Conservation (phyloP, 495 filamentous ascomycete genomes). For the Cercophora scortea region DNA sequence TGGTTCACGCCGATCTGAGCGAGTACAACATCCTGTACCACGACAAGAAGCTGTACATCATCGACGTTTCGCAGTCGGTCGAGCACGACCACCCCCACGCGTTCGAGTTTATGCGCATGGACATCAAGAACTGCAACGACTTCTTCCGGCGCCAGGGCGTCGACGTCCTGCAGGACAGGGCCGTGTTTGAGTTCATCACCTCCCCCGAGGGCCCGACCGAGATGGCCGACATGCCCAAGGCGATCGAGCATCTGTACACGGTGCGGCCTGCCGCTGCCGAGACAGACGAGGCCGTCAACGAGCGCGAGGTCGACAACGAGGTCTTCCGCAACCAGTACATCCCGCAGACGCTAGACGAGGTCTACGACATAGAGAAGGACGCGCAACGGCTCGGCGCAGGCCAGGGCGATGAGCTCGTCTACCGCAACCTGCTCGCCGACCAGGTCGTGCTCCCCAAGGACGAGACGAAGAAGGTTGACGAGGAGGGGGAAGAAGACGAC, state of each 20-base stretch:
- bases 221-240: slow-evolving; percentile 35
- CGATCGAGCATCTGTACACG: slow-evolving; percentile 41
- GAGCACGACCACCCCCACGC: slow-evolving; percentile 92
- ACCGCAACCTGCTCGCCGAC: slow-evolving; percentile 69
- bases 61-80: slow-evolving; percentile 94
- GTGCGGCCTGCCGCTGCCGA: slow-evolving; percentile 21
- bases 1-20: slow-evolving; percentile 93
- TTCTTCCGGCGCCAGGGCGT: slow-evolving; percentile 86
- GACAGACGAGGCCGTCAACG: slow-evolving; percentile 37
- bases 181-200: slow-evolving; percentile 74
- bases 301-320: slow-evolving; percentile 68
- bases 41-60: slow-evolving; percentile 75
- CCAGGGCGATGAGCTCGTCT: slow-evolving; percentile 65
- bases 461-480: slow-evolving; percentile 21
- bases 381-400: slow-evolving; percentile 67
- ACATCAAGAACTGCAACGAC: slow-evolving; percentile 90
- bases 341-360: slow-evolving; percentile 85
- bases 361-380: slow-evolving; percentile 92
- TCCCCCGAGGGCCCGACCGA: slow-evolving; percentile 41
- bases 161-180: slow-evolving; percentile 63
- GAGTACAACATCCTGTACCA: slow-evolving; percentile 97
- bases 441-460: slow-evolving; percentile 42
- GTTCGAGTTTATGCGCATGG: slow-evolving; percentile 90
- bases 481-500: slow-evolving; percentile 28
- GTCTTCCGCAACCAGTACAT: slow-evolving; percentile 96